Percentiles rank a stretch among this genome's conserved stretches.
Conservation (phyloP, 768 basidiomycete species). For the Hydnomerulius pinastri region DNA sequence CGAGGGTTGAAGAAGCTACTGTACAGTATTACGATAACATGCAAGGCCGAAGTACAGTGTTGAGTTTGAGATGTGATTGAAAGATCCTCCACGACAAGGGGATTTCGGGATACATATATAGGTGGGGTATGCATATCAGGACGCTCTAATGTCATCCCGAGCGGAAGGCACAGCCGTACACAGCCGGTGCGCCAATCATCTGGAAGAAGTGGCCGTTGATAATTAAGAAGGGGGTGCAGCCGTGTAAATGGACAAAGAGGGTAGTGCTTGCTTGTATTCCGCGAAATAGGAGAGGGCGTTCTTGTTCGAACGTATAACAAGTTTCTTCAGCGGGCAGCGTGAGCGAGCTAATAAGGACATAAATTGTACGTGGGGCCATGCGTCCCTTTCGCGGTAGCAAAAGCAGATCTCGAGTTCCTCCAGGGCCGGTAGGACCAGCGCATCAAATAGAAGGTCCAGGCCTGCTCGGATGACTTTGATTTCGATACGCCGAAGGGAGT, state of each 20-base stretch:
- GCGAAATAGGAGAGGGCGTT: conserved; percentile 17
- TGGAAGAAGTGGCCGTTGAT: too few species aligned
- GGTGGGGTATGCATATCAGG: neutral
- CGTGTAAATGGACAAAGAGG: conserved; percentile 20
- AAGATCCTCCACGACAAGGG: neutral
- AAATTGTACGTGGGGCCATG: conserved; percentile 30
- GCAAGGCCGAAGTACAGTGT: neutral
- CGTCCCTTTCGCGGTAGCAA: conserved; percentile 29
- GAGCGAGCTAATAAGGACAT: conserved; percentile 26
- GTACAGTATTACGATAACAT: neutral
- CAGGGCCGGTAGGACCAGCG: conserved; percentile 26
- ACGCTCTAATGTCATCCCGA: neutral
- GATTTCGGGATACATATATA: neutral
- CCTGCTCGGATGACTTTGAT: conserved; percentile 30
- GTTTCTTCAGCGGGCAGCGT: conserved; percentile 21
- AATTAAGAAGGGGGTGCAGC: too few species aligned
- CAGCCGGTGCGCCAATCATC: neutral
- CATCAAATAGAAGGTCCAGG: conserved; percentile 19
- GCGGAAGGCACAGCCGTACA: neutral
- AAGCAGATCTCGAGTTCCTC: conserved; percentile 35
- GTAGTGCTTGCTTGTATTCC: conserved; percentile 25
- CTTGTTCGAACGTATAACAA: conserved; percentile 28
- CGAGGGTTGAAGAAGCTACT: neutral
- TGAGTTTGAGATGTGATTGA: neutral
- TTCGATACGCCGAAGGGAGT: conserved; percentile 24